phyloP scores from a whole-genome alignment of 176 grass and related monocot species.

The Oryza meridionalis region DNA sequence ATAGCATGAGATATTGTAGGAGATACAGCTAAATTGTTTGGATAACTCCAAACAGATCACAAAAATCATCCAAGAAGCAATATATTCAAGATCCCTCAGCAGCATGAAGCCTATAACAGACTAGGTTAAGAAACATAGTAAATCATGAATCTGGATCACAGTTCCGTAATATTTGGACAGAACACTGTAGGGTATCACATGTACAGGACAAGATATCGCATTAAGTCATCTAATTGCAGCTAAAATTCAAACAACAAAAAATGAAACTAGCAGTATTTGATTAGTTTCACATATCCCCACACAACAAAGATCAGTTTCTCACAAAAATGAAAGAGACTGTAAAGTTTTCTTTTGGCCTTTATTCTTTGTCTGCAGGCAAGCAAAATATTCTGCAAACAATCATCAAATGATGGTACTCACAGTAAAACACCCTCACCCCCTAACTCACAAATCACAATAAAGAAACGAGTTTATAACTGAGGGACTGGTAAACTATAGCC shows the following conservation, averaged over 20 bases:
- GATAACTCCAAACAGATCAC: not conserved
- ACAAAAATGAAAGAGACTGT: conserved; percentile 20
- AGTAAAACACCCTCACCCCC: not conserved
- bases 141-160: not conserved
- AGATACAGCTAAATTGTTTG: not conserved
- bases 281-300: conserved; percentile 14
- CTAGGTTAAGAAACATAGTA: conserved; percentile 15
- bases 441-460: not conserved
- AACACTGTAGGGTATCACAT: not conserved
- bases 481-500: conserved; percentile 2
- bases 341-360: not conserved
- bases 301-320: not conserved
- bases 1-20: not conserved
- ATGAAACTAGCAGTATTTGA: conserved; percentile 2
- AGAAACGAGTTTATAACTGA: not conserved
- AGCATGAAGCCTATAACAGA: not conserved
- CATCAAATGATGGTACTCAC: not conserved
- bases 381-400: conserved; percentile 7
- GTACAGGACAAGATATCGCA: conserved; percentile 10
- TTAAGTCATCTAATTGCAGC: not conserved
- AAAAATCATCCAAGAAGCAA: conserved; percentile 18
- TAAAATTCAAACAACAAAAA: conserved; percentile 14
- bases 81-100: not conserved
- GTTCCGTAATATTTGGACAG: not conserved
- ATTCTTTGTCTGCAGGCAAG: conserved; percentile 4